Conservation (phyloP, 2,329 filamentous ascomycete species). For the Hymenoscyphus infarciens region DNA sequence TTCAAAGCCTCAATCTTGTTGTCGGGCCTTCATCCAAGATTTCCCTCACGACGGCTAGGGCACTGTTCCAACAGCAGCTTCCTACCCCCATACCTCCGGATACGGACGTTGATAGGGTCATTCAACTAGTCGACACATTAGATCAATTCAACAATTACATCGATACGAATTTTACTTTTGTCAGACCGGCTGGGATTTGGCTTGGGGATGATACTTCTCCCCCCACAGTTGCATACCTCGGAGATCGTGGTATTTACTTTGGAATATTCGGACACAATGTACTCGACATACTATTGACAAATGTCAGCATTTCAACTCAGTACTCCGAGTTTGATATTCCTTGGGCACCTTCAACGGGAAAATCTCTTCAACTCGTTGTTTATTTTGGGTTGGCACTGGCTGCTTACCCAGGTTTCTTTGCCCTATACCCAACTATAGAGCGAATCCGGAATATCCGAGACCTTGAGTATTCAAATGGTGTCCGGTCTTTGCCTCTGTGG, state of each 20-base stretch:
- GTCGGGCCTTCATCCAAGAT: slow-evolving; percentile 45
- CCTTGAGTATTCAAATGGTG: slow-evolving; percentile 88
- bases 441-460: slow-evolving; percentile 74
- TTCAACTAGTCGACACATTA: slow-evolving; percentile 54
- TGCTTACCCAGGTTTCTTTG: slow-evolving; percentile 81
- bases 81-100: slow-evolving; percentile 20
- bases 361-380: slow-evolving; percentile 73
- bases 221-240: slow-evolving; percentile 69
- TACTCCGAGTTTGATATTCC: slow-evolving; percentile 75
- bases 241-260: slow-evolving; percentile 54
- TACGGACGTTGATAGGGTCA: slow-evolving; percentile 17
- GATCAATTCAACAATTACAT: slow-evolving; percentile 67
- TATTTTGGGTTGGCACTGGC: slow-evolving; percentile 79
- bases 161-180: slow-evolving; percentile 56
- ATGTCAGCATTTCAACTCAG: slow-evolving; percentile 65
- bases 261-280: slow-evolving; percentile 62
- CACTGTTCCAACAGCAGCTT: slow-evolving; percentile 29
- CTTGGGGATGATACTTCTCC: slow-evolving; percentile 57
- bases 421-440: slow-evolving; percentile 84
- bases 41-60: slow-evolving; percentile 25
- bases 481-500: slow-evolving; percentile 79
- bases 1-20: slow-evolving; percentile 32
- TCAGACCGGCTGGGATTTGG: slow-evolving; percentile 79
- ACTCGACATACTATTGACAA: slow-evolving; percentile 62
- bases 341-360: slow-evolving; percentile 63